A percentile compares a stretch with the other conserved stretches of the same genome.
These are phyloP conservation scores for Lagenidium sp. DNA, from an alignment of 352 stramenopile species.

Conservation along the genomic window DNA sequence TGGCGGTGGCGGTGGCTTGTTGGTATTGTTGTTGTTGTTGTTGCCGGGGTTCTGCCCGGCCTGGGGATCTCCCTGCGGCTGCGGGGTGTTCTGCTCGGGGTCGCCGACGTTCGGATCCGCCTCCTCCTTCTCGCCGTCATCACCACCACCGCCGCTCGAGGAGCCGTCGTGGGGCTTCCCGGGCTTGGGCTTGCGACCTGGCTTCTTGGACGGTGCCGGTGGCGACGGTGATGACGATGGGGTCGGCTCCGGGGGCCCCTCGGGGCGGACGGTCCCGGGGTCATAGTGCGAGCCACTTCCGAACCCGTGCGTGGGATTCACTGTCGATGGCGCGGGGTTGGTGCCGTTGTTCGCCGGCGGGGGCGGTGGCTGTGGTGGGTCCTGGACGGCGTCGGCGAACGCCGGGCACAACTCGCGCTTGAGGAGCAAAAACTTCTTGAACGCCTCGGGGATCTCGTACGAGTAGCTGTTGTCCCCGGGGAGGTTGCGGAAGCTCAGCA, in stretches of 20 bases:
- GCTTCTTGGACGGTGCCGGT: no score
- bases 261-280: not conserved
- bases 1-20: not conserved
- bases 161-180: not conserved
- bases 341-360: not conserved
- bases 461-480: conserved; percentile 6
- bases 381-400: not conserved
- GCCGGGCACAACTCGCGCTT: conserved; percentile 3
- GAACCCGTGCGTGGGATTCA: not conserved
- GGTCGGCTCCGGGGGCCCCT: not conserved
- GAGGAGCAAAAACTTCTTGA: conserved; percentile 7
- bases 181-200: not conserved
- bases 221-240: no score
- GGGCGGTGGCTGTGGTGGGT: not conserved
- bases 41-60: no score
- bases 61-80: no score
- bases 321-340: not conserved
- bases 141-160: no score
- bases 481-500: conserved; percentile 3
- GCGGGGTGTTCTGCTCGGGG: no score
- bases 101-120: no score
- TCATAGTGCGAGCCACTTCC: no score
- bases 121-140: no score
- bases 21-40: no score
- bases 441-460: conserved; percentile 8